Evolutionary conservation across 2,329 filamentous ascomycete genomes (phyloP), one percentile per base, ranked within the genome.

Genomic region (Claviceps sp.): DNA sequence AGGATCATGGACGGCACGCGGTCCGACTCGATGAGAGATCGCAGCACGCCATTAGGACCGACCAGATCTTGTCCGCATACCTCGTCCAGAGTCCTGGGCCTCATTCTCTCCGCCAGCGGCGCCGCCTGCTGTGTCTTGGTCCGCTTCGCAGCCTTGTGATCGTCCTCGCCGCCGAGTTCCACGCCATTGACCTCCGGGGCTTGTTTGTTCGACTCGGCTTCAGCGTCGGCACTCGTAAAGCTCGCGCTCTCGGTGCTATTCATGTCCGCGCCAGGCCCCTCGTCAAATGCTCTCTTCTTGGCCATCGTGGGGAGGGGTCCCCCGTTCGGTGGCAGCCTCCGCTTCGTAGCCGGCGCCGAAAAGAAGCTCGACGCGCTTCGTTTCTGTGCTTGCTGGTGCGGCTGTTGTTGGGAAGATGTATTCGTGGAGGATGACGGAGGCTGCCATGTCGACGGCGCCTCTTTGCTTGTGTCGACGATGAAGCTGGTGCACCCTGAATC

Each of bases 1-100:
- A 98, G 74, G 42, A 98, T 89, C 88, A 98, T 95, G 14, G 88
- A 95, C 0, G 93, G 91, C 36, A 97, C 82, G 5, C 85, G 79
- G 61, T 93, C 84, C 54, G 85, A 78, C 62, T 95, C 87, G 58
- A 98, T 94, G 54, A 97, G 76, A 34, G 84, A 83, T 4, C 91
- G 82, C 44, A 98, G 74, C 5, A 97, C 81, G n/a, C 93, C 93
- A 36, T 81, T 72, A 0, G 81, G 79, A 0, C 89, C 91, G 1
- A 98, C 90, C 0, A 98, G 79, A 45, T 95, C 89, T 69, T 98
- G 93, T 0, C 93, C 93, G 57, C 77, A 89, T 3, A 97, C 86
- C 16, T 95, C 84, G 62, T 96, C 87, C 7, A 98, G 76, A 0
- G 77, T 86, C 52, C 75, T 76, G 1, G 93, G 93, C 4, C 93